Evolutionary conservation across 805 yeast genomes (phyloP).

Genomic region (Pichia californica): DNA sequence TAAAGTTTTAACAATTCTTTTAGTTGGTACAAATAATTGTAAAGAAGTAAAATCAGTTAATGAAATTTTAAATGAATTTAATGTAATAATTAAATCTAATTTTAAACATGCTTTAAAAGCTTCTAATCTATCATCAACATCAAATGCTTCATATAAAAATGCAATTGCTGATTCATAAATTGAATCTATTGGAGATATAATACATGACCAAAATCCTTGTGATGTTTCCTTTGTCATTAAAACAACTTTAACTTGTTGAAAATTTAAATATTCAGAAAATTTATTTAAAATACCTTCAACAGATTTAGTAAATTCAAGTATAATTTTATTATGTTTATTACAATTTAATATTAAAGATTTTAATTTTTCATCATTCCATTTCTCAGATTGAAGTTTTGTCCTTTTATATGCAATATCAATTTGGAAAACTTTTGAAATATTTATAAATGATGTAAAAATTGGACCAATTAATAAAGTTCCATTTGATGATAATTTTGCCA

Average conservation of each 20-base stretch:
- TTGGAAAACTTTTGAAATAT: conserved; percentile 15
- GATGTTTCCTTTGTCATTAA: conserved; percentile 39
- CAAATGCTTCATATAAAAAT: conserved; percentile 68
- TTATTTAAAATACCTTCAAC: conserved; percentile 22
- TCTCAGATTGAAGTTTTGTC: conserved; percentile 9
- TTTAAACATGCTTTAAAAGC: conserved; percentile 54
- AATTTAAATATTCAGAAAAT: conserved; percentile 20
- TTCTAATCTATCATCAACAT: conserved; percentile 73
- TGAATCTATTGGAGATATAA: conserved; percentile 53
- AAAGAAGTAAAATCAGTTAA: conserved; percentile 13
- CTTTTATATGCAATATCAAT: conserved; percentile 22
- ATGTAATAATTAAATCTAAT: conserved; percentile 36
- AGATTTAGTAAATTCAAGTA: conserved; percentile 13
- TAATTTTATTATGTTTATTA: conserved; percentile 24
- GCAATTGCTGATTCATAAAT: conserved; percentile 66
- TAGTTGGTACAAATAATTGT: conserved; percentile 19
- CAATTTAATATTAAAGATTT: conserved; percentile 20
- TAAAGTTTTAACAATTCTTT: conserved; percentile 58
- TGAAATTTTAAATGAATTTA: conserved; percentile 37
- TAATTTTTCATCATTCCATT: conserved; percentile 14
- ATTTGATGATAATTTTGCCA: conserved; percentile 19
- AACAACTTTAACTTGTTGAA: conserved; percentile 26
- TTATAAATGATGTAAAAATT: conserved; percentile 15
- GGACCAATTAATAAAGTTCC: conserved; percentile 9
- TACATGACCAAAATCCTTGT: conserved; percentile 66